These are phyloP conservation scores for Geosmithia morbida DNA, from an alignment of 2,329 filamentous ascomycete genomes.

Conservation along the genomic window DNA sequence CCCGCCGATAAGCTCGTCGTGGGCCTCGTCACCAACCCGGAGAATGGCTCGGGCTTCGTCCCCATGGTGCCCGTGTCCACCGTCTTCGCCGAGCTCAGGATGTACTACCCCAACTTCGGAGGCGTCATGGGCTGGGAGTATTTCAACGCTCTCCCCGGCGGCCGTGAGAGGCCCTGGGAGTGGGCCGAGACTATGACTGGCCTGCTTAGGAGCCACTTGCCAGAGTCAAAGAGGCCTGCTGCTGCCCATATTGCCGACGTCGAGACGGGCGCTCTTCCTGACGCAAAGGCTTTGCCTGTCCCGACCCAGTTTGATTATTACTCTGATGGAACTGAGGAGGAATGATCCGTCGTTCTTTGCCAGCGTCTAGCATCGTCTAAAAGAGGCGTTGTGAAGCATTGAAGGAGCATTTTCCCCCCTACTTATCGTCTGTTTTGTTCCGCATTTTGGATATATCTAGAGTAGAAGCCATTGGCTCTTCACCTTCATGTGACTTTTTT, in stretches of 20 bases:
- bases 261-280: slow-evolving; percentile 8
- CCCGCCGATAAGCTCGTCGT: slow-evolving; percentile 59
- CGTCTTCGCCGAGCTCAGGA: slow-evolving; percentile 25
- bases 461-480: too few species aligned
- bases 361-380: too few species aligned
- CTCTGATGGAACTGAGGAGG: slow-evolving; percentile 6
- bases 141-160: slow-evolving; percentile 65
- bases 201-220: slow-evolving; percentile 17
- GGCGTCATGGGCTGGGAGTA: slow-evolving; percentile 96
- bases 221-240: slow-evolving; percentile 5
- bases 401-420: too few species aligned
- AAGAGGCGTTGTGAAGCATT: too few species aligned
- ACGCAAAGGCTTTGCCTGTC: slow-evolving; percentile 2
- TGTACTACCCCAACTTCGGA: slow-evolving; percentile 53
- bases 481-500: too few species aligned
- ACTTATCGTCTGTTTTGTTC: too few species aligned
- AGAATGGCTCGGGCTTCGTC: slow-evolving; percentile 49
- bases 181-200: slow-evolving; percentile 60
- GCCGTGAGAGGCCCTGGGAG: slow-evolving; percentile 49
- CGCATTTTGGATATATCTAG: too few species aligned
- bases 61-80: slow-evolving; percentile 28
- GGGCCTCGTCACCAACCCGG: slow-evolving; percentile 66
- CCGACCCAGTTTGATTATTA: slow-evolving; percentile 10
- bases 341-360: neutral
- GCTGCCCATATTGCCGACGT: slow-evolving; percentile 5